phyloP scores from a whole-genome alignment of 306 rosid species.

The Cicer judaicum region DNA sequence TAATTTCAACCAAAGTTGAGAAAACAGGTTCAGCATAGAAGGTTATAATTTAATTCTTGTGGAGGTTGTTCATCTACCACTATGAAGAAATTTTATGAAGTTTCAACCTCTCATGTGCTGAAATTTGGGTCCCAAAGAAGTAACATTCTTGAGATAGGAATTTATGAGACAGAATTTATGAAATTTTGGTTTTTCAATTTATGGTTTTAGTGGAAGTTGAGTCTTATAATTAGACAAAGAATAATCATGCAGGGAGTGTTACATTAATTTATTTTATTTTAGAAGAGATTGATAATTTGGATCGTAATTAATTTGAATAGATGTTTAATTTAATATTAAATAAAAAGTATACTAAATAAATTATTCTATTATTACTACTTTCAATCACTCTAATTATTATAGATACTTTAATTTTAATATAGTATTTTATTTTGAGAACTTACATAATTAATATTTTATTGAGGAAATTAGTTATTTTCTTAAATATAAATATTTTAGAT shows the following conservation, averaged over 20 bases:
- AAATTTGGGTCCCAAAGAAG: neutral
- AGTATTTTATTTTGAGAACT: too few species aligned
- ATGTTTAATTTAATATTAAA: too few species aligned
- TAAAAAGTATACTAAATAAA: too few species aligned
- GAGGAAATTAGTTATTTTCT: too few species aligned
- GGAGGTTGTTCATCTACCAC: constrained; percentile 1
- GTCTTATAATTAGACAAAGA: neutral
- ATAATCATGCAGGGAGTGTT: neutral
- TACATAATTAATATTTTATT: too few species aligned
- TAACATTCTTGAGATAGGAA: neutral
- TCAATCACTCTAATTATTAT: too few species aligned
- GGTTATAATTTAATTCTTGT: neutral
- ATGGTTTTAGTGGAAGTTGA: neutral
- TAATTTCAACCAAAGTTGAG: neutral
- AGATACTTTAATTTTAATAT: too few species aligned
- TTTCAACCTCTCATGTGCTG: neutral
- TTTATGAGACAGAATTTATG: neutral
- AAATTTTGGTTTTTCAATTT: neutral
- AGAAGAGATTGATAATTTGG: too few species aligned
- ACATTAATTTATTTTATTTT: too few species aligned
- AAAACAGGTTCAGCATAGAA: neutral
- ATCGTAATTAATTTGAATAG: too few species aligned
- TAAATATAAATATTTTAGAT: too few species aligned
- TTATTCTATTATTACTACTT: too few species aligned
- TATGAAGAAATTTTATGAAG: constrained; percentile 2